These are phyloP conservation scores for Nicotiana otophora DNA, from an alignment of 257 asterid genomes.

Conservation along the genomic window DNA sequence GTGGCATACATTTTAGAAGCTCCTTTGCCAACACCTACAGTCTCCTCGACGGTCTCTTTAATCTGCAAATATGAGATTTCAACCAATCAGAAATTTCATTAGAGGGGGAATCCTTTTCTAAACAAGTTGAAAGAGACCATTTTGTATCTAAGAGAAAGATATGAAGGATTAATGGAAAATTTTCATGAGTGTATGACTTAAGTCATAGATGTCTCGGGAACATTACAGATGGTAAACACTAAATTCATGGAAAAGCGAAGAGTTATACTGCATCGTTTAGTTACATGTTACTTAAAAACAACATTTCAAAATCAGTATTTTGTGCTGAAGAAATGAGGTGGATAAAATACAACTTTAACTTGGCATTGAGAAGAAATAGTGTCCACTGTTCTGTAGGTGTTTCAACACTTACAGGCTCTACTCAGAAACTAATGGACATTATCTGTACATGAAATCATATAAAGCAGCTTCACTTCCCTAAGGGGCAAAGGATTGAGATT, in stretches of 20 bases:
- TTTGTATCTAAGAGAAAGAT: background rate
- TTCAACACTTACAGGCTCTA: background rate
- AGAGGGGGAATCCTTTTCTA: background rate
- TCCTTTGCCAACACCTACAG: slow-evolving; percentile 79
- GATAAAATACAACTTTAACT: background rate
- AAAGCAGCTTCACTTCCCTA: background rate
- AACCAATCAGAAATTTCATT: slow-evolving; percentile 8
- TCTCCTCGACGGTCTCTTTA: slow-evolving; percentile 58
- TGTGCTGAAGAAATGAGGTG: background rate
- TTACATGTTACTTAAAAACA: background rate
- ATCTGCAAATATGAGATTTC: slow-evolving; percentile 37
- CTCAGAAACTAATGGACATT: background rate
- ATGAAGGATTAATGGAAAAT: background rate
- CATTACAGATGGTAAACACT: too few relatives aligned
- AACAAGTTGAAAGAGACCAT: background rate
- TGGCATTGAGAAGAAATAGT: background rate
- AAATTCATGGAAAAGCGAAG: background rate
- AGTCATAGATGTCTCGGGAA: background rate
- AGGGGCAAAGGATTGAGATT: background rate
- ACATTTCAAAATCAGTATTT: background rate
- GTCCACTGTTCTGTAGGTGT: background rate
- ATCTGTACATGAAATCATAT: background rate
- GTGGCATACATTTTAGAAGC: slow-evolving; percentile 71
- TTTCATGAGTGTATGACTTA: background rate
- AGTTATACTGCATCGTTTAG: background rate